Base-by-base conservation (phyloP, 2,329 filamentous ascomycete species). In the Helotiales sp. region DNA sequence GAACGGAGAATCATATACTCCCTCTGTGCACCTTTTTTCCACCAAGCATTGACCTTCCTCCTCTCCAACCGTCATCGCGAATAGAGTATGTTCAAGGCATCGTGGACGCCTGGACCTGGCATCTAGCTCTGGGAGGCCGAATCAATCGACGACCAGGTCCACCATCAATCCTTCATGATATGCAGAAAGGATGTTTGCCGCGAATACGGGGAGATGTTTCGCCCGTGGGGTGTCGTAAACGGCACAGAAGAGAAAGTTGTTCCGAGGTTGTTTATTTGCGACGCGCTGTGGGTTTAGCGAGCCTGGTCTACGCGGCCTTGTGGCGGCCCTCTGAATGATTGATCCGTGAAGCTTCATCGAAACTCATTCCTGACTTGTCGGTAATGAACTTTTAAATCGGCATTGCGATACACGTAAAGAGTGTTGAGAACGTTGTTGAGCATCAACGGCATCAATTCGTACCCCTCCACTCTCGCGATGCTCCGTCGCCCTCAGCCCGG, bases 191-290 rank as follows among this genome's bases (percentile, higher is more conserved):
- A 55, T 49, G 31, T 15, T 19, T 15, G 49, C 40, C 25, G 31
- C 47, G 47, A 40, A 53, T 52, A 59, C 49, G 52, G 48, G 48
- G 48, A 22, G 29, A 30, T 47, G 52, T 58, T 58, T 55, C 44
- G 24, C 49, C 24, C 36, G 27, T 19, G 33, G 25, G 24, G 24
- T 40, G 51, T 42, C 44, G 40, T 42, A 42, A 5, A 22, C 25
- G 3, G 22, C 38, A 4, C 15, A 30, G 27, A n/a, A 27, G 22
- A 27, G 17, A 29, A 27, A 22, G 25, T 47, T 52, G 36, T 22
- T 48, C 51, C 30, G 38, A 12, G 13, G 54, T 57, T 30, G 30
- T 44, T 34, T 47, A 52, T 48, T 15, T 48, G 42, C 34, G 42
- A 58, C 51, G 47, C 38, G 55, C 38, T 27, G 24, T 34, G 29